A percentile compares a stretch with the other conserved stretches of the same genome.
Conservation (phyloP, 345 rosid genomes). For the Brassica carinata region DNA sequence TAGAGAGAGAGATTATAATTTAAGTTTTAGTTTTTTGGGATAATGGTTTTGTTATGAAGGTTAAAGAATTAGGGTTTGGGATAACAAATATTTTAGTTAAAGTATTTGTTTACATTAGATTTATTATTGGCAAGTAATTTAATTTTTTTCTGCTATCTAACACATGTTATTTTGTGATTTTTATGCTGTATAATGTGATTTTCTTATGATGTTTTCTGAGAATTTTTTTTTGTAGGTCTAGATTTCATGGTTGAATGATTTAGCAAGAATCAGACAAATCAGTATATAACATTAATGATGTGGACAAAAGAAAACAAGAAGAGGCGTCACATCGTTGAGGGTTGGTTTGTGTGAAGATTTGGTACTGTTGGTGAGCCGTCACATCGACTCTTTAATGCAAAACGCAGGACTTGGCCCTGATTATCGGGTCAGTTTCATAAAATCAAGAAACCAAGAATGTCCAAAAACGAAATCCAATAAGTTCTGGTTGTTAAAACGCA, state of each 20-base stretch:
- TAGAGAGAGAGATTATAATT: no score
- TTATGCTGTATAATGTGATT: not conserved
- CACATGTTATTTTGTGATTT: not conserved
- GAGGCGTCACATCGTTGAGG: not conserved
- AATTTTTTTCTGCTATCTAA: not conserved
- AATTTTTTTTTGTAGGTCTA: not conserved
- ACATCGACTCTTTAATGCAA: not conserved
- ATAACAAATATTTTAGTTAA: not conserved
- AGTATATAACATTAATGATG: not conserved
- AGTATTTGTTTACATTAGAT: not conserved
- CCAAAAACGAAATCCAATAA: not conserved
- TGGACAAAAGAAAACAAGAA: not conserved
- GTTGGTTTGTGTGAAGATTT: not conserved
- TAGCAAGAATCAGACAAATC: not conserved
- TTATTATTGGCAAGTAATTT: not conserved
- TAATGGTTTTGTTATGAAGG: not conserved
- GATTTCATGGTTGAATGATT: not conserved
- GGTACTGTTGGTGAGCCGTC: not conserved
- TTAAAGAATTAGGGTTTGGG: not conserved
- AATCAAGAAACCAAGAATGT: not conserved
- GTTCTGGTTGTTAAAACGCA: not conserved
- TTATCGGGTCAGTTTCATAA: slow-evolving; percentile 7
- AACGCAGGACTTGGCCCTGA: not conserved
- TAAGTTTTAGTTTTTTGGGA: not conserved
- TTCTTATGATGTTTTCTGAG: not conserved